Conservation (phyloP, 177 flowering plant genomes). For the Tripterygium wilfordii region DNA sequence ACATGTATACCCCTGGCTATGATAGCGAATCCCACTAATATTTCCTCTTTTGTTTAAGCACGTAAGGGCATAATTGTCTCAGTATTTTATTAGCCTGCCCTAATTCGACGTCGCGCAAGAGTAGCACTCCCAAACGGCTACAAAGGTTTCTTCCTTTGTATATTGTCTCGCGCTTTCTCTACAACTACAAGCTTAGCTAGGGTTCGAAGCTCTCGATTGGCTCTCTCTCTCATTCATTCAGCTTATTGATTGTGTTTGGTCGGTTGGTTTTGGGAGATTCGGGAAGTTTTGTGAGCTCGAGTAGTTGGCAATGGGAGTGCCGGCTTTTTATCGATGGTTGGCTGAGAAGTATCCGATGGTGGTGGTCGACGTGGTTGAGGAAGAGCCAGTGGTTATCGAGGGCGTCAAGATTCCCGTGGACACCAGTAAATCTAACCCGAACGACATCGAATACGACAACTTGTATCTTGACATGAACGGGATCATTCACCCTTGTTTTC, state of each 20-base stretch:
- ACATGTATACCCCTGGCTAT: too few relatives aligned
- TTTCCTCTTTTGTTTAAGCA: too few relatives aligned
- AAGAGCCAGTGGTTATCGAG: slow-evolving; percentile 72
- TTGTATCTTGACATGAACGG: slow-evolving; percentile 96
- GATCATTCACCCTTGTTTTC: slow-evolving; percentile 95
- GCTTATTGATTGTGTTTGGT: neutral
- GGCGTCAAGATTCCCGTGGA: slow-evolving; percentile 73
- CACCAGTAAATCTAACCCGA: slow-evolving; percentile 85
- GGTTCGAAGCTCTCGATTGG: too few relatives aligned
- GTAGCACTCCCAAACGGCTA: too few relatives aligned
- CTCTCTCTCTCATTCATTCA: neutral
- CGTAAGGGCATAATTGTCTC: too few relatives aligned
- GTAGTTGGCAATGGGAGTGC: slow-evolving; percentile 72
- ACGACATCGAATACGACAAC: slow-evolving; percentile 74
- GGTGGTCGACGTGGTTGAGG: slow-evolving; percentile 76
- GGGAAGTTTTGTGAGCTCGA: slow-evolving; percentile 7
- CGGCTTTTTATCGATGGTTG: slow-evolving; percentile 92
- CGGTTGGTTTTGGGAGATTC: too few relatives aligned
- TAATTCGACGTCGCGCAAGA: too few relatives aligned
- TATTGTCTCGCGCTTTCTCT: too few relatives aligned
- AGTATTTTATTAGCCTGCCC: too few relatives aligned
- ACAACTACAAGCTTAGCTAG: too few relatives aligned
- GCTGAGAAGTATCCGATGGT: slow-evolving; percentile 92
- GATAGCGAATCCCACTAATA: too few relatives aligned
- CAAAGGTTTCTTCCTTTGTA: too few relatives aligned